Evolutionary conservation across 306 rosid species (phyloP).

Genomic region (Rosa lucieae): DNA sequence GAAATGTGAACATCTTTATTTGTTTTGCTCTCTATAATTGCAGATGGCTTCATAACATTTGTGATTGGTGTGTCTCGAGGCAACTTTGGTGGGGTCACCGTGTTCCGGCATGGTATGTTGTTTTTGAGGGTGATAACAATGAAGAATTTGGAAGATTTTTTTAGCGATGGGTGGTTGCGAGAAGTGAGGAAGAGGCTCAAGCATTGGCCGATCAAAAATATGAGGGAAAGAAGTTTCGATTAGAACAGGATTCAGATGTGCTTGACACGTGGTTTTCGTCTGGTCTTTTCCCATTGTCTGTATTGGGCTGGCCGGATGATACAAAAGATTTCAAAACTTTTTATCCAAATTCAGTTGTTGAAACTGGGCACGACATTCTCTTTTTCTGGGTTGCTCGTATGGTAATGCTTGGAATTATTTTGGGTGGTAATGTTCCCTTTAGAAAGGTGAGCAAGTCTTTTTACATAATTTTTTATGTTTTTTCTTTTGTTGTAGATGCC

Average conservation of each 20-base stretch:
- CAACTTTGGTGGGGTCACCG: constrained; percentile 99
- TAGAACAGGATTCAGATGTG: constrained; percentile 80
- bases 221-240: constrained; percentile 59
- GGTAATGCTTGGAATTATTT: constrained; percentile 84
- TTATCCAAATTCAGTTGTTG: constrained; percentile 90
- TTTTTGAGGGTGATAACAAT: constrained; percentile 53
- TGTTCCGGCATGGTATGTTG: constrained; percentile 86
- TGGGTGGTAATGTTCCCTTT: constrained; percentile 87
- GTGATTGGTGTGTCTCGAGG: constrained; percentile 93
- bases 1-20: too few species aligned
- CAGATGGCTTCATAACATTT: constrained; percentile 90
- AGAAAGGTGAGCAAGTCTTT: constrained; percentile 43
- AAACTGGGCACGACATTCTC: constrained; percentile 92
- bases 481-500: too few species aligned
- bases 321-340: constrained; percentile 76
- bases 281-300: constrained; percentile 86
- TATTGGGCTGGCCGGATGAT: constrained; percentile 91
- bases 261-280: constrained; percentile 98
- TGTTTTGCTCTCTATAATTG: neutral
- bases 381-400: constrained; percentile 98
- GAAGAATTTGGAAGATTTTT: neutral
- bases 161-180: constrained; percentile 58
- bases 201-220: constrained; percentile 51
- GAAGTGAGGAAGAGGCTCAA: constrained; percentile 70
- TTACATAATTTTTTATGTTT: too few species aligned